Conservation (phyloP, 2,329 filamentous ascomycete species). For the Pseudogymnoascus destructans region DNA sequence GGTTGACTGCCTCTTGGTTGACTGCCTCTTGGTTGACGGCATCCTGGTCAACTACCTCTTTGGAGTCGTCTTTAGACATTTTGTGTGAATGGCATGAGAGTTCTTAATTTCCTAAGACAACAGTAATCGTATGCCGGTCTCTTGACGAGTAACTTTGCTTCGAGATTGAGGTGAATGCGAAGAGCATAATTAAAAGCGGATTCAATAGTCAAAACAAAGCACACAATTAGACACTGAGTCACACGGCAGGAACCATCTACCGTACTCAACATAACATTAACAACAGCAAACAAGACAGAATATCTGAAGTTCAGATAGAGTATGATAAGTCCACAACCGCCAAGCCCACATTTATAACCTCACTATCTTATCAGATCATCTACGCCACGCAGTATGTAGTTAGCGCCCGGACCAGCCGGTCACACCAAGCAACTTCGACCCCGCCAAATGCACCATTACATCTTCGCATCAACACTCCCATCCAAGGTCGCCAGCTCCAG, state of each 20-base stretch:
- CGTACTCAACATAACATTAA: neutral
- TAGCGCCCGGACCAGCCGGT: neutral
- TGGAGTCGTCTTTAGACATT: neutral
- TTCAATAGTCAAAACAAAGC: neutral
- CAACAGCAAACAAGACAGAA: neutral
- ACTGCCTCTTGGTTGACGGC: neutral
- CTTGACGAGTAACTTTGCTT: neutral
- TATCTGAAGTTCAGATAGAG: neutral
- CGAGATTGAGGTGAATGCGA: neutral
- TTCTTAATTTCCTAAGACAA: neutral
- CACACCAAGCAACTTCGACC: neutral
- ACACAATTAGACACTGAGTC: neutral
- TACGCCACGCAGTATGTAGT: neutral
- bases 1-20: neutral
- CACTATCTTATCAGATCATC: slow-evolving; percentile 9
- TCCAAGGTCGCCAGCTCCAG: neutral
- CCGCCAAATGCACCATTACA: slow-evolving; percentile 7
- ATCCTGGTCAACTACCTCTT: neutral
- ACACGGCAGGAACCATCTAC: neutral
- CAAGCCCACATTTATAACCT: neutral
- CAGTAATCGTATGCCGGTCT: neutral
- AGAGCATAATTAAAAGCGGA: neutral
- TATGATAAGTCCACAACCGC: neutral
- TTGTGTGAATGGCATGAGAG: neutral
- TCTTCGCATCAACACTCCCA: slow-evolving; percentile 3